Base-by-base conservation (phyloP, 805 yeast species). In the Blastobotrys chiropterorum region DNA sequence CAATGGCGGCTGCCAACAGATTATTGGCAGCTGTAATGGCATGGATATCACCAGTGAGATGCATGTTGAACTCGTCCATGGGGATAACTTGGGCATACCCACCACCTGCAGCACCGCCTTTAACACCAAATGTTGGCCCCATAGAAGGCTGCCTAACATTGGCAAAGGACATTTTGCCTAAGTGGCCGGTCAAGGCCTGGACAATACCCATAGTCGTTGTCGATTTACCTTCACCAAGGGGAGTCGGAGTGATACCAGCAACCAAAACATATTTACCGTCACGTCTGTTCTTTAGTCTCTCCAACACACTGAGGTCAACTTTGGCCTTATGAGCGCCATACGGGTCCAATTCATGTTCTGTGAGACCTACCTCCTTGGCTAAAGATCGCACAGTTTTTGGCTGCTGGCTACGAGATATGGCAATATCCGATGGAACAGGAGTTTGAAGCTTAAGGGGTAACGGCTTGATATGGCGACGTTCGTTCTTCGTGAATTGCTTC, bases 51-150 rank as follows among this genome's bases (percentile, higher is more conserved):
- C 98, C 98, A 48, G 98, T 92, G 59, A 92, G 77, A 68, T 92
- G 98, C 87, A 94, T 81, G 74, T 94, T 92, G 77, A 92, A 92
- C 72, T 92, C 97, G 70, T 92, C 99, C 97, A 92, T 92, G 49
- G 98, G 98, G 62, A 92, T 90, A 45, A 92, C 98, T 72, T 92
- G 98, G 1, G 98, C 80, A 70, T 90, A 92, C 46, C 98, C 98
- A 67, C 98, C 99, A 62, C 99, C 99, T 16, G 98, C 98, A 53
- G 99, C 99, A 70, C 98, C 98, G 65, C 99, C 99, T 73, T 92
- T 92, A 62, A 92, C 90, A 69, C 99, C 99, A 63, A 92, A 92
- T 16, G 98, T 92, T 48, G 99, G 99, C 40, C 98, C 98, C 97
- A 92, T 89, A 7, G 95, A 86, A 26, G 98, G 98, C 69, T 92